These are phyloP conservation scores for Deinandra increscens DNA, from an alignment of 129 eudicot genomes.

Conservation along the genomic window DNA sequence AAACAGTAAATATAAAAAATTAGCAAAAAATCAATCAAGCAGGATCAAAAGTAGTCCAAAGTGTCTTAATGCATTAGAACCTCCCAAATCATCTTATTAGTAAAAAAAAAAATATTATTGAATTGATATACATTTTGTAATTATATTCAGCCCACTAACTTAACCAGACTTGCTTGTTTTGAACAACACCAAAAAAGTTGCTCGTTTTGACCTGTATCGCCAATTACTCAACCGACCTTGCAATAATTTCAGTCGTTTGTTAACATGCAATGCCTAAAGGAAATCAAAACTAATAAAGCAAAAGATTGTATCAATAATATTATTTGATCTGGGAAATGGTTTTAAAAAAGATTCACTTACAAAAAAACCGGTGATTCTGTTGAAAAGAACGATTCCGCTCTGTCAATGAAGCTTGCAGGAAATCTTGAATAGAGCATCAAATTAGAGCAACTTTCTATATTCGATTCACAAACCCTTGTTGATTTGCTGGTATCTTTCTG, in stretches of 20 bases:
- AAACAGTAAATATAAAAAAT: not conserved
- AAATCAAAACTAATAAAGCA: not conserved
- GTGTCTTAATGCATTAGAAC: not conserved
- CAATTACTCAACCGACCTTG: not conserved
- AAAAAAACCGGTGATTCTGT: constrained; percentile 37
- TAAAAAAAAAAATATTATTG: not conserved
- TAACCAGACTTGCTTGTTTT: too few species aligned
- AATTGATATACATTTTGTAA: not conserved
- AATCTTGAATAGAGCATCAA: constrained; percentile 74
- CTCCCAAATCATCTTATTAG: not conserved
- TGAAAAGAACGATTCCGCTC: constrained; percentile 80
- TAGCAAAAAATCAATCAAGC: not conserved
- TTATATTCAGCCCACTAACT: not conserved
- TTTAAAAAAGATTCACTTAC: constrained; percentile 30
- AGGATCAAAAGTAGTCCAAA: not conserved
- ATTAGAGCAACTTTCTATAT: constrained; percentile 42
- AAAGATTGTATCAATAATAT: constrained; percentile 8
- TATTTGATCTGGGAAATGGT: constrained; percentile 8
- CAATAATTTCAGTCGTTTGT: not conserved
- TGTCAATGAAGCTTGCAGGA: constrained; percentile 59
- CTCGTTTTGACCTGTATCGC: not conserved
- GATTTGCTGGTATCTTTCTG: constrained; percentile 47
- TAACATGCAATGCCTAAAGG: not conserved
- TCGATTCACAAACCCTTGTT: constrained; percentile 44
- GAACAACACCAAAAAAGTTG: too few species aligned